These are phyloP conservation scores for Ophiocordyceps unilateralis DNA, from an alignment of 2,329 filamentous ascomycete species.

Conservation along the genomic window DNA sequence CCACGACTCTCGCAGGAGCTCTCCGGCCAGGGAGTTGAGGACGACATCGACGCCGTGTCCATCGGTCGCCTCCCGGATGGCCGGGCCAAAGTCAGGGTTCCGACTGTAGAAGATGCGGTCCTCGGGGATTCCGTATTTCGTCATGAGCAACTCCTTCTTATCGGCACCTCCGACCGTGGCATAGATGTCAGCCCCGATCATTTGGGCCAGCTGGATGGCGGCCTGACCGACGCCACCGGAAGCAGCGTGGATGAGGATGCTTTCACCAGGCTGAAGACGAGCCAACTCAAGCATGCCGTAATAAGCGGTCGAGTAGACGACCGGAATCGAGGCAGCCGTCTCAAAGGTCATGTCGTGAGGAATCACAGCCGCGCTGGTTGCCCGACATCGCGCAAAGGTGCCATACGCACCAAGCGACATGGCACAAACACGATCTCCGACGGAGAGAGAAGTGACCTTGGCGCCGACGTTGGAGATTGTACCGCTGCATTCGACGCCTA, in stretches of 20 bases:
- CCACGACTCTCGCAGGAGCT: slow-evolving; percentile 23
- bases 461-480: slow-evolving; percentile 34
- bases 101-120: slow-evolving; percentile 12
- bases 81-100: slow-evolving; percentile 8
- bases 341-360: slow-evolving; percentile 19
- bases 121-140: slow-evolving; percentile 18
- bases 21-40: slow-evolving; percentile 32
- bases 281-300: slow-evolving; percentile 21
- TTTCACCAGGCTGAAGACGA: slow-evolving; percentile 18
- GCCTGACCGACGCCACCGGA: slow-evolving; percentile 21
- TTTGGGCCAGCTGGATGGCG: slow-evolving; percentile 19
- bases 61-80: slow-evolving; percentile 8
- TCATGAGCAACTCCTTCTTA: slow-evolving; percentile 18
- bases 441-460: slow-evolving; percentile 39
- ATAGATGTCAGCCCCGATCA: slow-evolving; percentile 22
- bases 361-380: slow-evolving; percentile 18
- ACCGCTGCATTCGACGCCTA: slow-evolving; percentile 23
- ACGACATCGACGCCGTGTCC: slow-evolving; percentile 52
- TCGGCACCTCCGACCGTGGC: slow-evolving; percentile 21
- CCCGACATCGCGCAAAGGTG: slow-evolving; percentile 14
- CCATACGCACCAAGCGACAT: slow-evolving; percentile 17
- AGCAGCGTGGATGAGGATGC: slow-evolving; percentile 21
- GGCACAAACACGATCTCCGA: slow-evolving; percentile 59
- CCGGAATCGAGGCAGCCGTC: slow-evolving; percentile 20
- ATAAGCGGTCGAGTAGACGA: slow-evolving; percentile 23